Conservation (phyloP, 2,329 filamentous ascomycete genomes). For the Neofusicoccum laricinum region DNA sequence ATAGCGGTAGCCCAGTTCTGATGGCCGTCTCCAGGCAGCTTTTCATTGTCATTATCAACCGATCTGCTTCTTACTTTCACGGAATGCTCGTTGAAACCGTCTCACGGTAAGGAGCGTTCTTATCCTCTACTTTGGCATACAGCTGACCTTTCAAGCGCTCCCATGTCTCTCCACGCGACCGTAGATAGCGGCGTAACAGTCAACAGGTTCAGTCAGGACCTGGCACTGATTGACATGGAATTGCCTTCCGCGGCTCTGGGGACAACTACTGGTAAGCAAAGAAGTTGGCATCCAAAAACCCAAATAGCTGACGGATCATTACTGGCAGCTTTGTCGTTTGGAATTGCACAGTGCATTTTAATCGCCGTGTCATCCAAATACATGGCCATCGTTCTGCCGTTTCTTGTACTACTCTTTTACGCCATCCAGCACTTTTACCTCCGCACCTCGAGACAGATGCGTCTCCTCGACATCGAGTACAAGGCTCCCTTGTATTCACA, state of each 20-base stretch:
- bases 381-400: constrained; percentile 36
- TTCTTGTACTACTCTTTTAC: constrained; percentile 38
- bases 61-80: constrained; percentile 51
- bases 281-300: not conserved
- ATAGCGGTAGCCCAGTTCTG: not conserved
- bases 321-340: not conserved
- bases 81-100: constrained; percentile 48
- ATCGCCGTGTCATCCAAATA: constrained; percentile 41
- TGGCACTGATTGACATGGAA: constrained; percentile 46
- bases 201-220: constrained; percentile 49
- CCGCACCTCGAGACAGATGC: constrained; percentile 46
- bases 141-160: constrained; percentile 25
- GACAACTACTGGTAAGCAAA: constrained; percentile 24
- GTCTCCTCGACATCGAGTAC: constrained; percentile 53
- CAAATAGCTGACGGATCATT: not conserved
- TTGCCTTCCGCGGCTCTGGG: constrained; percentile 35
- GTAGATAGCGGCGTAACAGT: constrained; percentile 44
- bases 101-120: constrained; percentile 33
- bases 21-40: constrained; percentile 38
- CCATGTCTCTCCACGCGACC: constrained; percentile 43
- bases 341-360: constrained; percentile 21
- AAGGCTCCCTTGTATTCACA: constrained; percentile 51
- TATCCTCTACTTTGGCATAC: not conserved
- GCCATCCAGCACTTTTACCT: constrained; percentile 47
- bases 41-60: constrained; percentile 54